Base-by-base conservation (phyloP, 805 yeast genomes). In the Ogataea pilisensis region DNA sequence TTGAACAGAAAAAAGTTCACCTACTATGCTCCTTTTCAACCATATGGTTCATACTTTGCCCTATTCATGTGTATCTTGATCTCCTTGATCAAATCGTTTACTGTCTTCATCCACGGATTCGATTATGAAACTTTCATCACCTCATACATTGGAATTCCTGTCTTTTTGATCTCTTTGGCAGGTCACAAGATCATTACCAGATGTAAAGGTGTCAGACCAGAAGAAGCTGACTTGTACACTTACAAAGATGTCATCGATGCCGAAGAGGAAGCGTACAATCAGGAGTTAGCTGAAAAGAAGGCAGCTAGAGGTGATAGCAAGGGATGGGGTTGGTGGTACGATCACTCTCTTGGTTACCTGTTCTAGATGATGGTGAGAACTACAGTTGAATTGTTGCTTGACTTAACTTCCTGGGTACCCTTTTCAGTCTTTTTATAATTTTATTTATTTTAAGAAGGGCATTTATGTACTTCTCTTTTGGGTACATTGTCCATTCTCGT, bases 111-210 rank as follows among this genome's bases (percentile, higher is more conserved):
- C 49, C 64, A 60, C 13, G 49, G 49, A 2, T 80, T 84, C 58
- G 73, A 75, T 48, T 80, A 79, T 64, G 76, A 78, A 61, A 69
- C 69, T 16, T 85, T 85, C 57, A 81, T 85, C 55, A 82, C 91
- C 26, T 89, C 90, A 34, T 84, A 85, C 64, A 80, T 85, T 53
- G 85, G 85, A 24, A 72, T 84, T 35, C 87, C 87, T 27, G 79
- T 82, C 9, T 84, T 72, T 51, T 30, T 80, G 27, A 64, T 76
- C 35, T 66, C 74, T 43, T 73, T 66, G 48, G 51, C 73, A 46
- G 87, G 85, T 5, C 80, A 77, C 69, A 82, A 82, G 65, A n/a
- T 80, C 29, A 49, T 65, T 47, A 63, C 62, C 57, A 78, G 71
- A 58, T 69, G 84, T 26, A 70, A 68, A 50, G 43, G 69, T 22